A percentile compares a stretch with the other conserved stretches of the same genome.
Evolutionary conservation across 2,329 filamentous ascomycete species (phyloP).

Genomic region (Didymellaceae sp.): DNA sequence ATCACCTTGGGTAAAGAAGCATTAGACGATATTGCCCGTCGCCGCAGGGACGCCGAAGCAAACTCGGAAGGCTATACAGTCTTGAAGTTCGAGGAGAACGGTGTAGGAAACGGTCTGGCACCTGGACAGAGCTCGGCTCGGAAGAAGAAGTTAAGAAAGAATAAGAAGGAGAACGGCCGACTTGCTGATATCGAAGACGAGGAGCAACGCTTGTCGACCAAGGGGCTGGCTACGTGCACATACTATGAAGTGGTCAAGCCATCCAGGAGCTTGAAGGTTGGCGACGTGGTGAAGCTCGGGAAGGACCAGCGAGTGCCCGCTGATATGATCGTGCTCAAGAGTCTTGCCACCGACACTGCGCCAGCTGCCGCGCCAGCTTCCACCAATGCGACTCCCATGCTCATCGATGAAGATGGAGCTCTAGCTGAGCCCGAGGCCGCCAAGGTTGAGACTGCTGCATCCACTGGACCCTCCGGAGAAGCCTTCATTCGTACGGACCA

Average conservation of each 20-base stretch:
- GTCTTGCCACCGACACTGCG: slow-evolving; percentile 57
- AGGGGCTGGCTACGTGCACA: slow-evolving; percentile 54
- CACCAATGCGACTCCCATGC: slow-evolving; percentile 16
- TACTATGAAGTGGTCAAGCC: slow-evolving; percentile 76
- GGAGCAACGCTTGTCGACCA: slow-evolving; percentile 57
- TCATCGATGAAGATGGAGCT: slow-evolving; percentile 26
- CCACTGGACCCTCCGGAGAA: slow-evolving; percentile 68
- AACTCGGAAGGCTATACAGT: slow-evolving; percentile 90
- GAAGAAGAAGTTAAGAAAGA: slow-evolving; percentile 45
- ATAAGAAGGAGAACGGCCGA: slow-evolving; percentile 50
- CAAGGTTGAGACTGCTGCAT: slow-evolving; percentile 25
- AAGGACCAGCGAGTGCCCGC: slow-evolving; percentile 95
- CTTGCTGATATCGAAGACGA: slow-evolving; percentile 74
- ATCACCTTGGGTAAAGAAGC: slow-evolving; percentile 97
- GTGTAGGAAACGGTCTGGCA: slow-evolving; percentile 42
- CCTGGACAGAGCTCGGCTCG: slow-evolving; percentile 35
- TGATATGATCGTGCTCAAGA: slow-evolving; percentile 92
- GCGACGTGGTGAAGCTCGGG: slow-evolving; percentile 89
- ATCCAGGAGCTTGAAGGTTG: slow-evolving; percentile 88
- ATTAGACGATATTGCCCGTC: slow-evolving; percentile 85
- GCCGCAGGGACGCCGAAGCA: slow-evolving; percentile 87
- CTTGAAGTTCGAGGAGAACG: slow-evolving; percentile 71
- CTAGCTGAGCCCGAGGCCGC: slow-evolving; percentile 20
- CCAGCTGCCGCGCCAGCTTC: slow-evolving; percentile 7
- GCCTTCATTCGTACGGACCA: slow-evolving; percentile 98